Base-by-base conservation (phyloP, 2,329 filamentous ascomycete genomes). In the Cytospora paraplurivora region DNA sequence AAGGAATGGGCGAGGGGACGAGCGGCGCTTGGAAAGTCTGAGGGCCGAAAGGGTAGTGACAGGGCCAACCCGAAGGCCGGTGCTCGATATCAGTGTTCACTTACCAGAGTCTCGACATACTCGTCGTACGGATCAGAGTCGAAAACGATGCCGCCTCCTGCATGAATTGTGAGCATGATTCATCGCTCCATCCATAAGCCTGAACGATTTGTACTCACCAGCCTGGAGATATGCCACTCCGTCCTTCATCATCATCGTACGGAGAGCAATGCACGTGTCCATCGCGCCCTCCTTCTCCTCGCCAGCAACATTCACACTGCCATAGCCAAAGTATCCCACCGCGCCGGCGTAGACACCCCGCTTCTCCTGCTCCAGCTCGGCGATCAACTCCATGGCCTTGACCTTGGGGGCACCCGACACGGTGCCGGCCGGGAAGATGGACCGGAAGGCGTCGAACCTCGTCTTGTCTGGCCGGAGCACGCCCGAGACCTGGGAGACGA, bases 341-440 rank as follows among this genome's bases (percentile, higher is more conserved):
- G 95, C 95, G 34, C 95, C 95, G 10, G 95, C 95, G 73, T 99
- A 99, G 47, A 98, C 87, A 49, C 95, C 94, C 61, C 95, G 85
- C 82, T 97, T 97, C 83, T 99, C 95, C 68, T 85, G 81, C 78
- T 99, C 95, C 54, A 98, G 80, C 79, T 98, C 94, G 54, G 91
- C 93, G 71, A 99, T 99, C 66, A 99, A 82, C 78, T 97, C 91
- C 95, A 99, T 99, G 3, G 95, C 95, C 67, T 89, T 87, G 62
- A 99, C 93, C 79, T 99, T 99, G 63, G 95, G 95, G 4, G 95
- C 94, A 5, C 95, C 95, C 19, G 91, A 95, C 35, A 98, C 94
- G 0, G 95, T 99, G 62, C 95, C 95, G 5, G 95, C 95, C 0
- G 95, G 95, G 80, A 99, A 99, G 71, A 99, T 97, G 68, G 91